These are phyloP conservation scores for Thermothelomyces thermophilus DNA, from an alignment of 2,329 filamentous ascomycete species.

Conservation along the genomic window DNA sequence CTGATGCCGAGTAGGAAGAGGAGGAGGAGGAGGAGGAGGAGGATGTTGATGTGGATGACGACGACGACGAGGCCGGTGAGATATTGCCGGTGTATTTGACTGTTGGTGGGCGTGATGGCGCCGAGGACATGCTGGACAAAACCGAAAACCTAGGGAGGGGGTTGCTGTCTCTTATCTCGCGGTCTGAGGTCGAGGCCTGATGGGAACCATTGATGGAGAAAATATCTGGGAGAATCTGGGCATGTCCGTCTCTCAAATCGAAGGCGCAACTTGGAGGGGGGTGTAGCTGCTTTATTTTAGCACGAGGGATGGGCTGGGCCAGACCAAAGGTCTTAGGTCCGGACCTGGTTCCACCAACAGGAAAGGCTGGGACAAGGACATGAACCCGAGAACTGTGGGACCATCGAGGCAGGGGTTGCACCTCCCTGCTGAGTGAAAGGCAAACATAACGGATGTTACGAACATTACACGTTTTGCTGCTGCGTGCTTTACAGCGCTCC, in stretches of 20 bases:
- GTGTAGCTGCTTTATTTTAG: constrained; percentile 15
- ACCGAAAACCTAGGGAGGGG: not conserved
- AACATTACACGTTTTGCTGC: not conserved
- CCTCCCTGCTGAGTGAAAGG: not conserved
- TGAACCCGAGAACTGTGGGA: not conserved
- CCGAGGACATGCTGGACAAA: not conserved
- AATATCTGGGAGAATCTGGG: not conserved
- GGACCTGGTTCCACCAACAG: constrained; percentile 7
- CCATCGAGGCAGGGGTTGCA: constrained; percentile 2
- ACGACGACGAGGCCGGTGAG: constrained; percentile 30
- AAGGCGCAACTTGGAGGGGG: constrained; percentile 2
- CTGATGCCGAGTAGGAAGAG: constrained; percentile 35
- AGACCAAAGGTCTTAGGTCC: constrained; percentile 18
- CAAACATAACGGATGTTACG: not conserved
- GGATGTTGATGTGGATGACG: constrained; percentile 33
- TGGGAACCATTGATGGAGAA: constrained; percentile 8
- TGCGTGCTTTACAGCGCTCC: not conserved
- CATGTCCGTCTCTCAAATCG: constrained; percentile 1
- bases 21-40: constrained; percentile 36
- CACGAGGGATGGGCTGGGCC: constrained; percentile 16
- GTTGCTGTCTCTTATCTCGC: constrained; percentile 7
- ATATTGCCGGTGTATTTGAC: constrained; percentile 33
- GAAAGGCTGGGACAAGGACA: constrained; percentile 3
- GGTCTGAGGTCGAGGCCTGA: constrained; percentile 7
- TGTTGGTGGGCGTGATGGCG: not conserved